Evolutionary conservation across 1,139 yeast genomes (phyloP), one percentile per base, ranked within the genome.

Genomic region (Blastobotrys malaysiensis): DNA sequence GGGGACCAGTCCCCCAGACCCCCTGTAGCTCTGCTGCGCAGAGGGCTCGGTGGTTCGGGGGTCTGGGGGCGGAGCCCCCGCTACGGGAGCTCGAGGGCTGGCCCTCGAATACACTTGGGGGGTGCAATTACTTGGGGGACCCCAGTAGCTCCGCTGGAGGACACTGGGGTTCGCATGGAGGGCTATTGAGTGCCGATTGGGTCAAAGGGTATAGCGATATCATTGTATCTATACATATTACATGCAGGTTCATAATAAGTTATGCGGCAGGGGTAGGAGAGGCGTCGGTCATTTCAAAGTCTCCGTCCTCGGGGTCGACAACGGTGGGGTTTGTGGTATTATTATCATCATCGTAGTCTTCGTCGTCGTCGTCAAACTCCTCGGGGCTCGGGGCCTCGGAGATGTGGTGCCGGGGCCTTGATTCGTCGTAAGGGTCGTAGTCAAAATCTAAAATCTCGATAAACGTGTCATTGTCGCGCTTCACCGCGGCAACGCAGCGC

Each of bases 401-500:
- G 11, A 31, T 31, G 39, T 22, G 26, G 9, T 22, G 26, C 26
- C 9, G 26, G 26, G 9, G 26, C 26, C n/a, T n/a, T 16, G 36
- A 11, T 39, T 21, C 21, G 14, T 21, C 26, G 24, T 22, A 46
- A n/a, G 53, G 45, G 16, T 43, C 50, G 26, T 51, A 51, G 60
- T 86, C 85, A 70, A 91, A 93, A 66, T 91, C 97, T 54, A 90
- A 74, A 45, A 93, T 86, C 69, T 91, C 97, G 59, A 93, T 84
- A 56, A 70, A 77, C 44, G 86, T 86, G 61, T 81, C 82, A 43
- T 80, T 79, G 53, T 82, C 84, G 62, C 84, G 78, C 76, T 85
- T 88, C n/a, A 91, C 95, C 0, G 99, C 99, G 19, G 96, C 95
- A 43, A 93, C 89, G 66, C 98, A 87, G 52, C 93, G 77, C 57